Evolutionary conservation across 1,284 basidiomycete genomes (phyloP), one percentile per base, ranked within the genome.

Genomic region (Schizophyllum commune): DNA sequence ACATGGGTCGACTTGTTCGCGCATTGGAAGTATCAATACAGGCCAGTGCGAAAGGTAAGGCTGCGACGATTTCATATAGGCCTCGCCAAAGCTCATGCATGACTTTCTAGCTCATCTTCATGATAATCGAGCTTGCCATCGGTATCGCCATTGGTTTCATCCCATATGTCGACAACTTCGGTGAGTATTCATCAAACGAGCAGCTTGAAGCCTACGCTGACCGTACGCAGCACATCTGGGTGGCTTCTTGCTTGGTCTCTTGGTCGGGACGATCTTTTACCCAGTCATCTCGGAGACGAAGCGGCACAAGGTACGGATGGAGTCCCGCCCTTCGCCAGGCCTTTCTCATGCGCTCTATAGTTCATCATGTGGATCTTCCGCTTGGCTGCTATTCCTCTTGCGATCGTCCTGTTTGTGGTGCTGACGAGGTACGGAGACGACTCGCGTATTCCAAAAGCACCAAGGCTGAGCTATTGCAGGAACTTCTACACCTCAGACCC

Each of bases 401-500:
- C 88, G 2, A 73, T 96, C 21, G 75, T 96, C 32, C 81, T 96
- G 33, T 96, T 91, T 65, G 89, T 95, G 22, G 80, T 94, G 3
- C 80, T 98, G 47, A 83, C 19, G n/a, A 55, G 39, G 39, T 47
- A 27, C 8, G 39, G 39, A 7, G 34, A 39, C 13, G 34, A 6
- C 7, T 39, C 13, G 11, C 15, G n/a, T 6, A 39, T 15, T n/a
- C 47, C 57, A 47, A 27, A 39, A 2, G 8, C 47, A 5, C 7
- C 8, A 13, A 34, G 57, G 13, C 64, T 4, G 27, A 27, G 5
- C 5, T 5, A 5, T 27, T 27, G 64, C 83, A 33, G 86, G 65
- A 98, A 98, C 74, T 98, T 98, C 73, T 97, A 96, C 71, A 93
- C 84, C 2, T 85, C 84, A 52, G 83, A 94, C 69, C 92, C 92